Conservation (phyloP, 345 rosid species). For the Brassica juncea region DNA sequence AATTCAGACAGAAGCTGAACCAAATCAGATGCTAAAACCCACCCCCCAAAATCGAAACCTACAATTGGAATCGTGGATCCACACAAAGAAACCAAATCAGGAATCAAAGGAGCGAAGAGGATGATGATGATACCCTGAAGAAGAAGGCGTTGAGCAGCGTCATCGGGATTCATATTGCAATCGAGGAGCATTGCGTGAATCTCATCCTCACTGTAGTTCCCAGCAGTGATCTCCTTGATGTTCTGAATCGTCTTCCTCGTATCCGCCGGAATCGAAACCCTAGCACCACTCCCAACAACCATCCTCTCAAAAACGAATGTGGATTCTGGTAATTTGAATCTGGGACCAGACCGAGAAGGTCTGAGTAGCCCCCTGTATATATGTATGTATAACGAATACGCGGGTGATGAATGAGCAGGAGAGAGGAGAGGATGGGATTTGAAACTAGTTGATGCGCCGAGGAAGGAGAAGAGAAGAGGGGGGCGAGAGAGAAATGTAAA, state of each 20-base stretch:
- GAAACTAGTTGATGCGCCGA: conserved; percentile 1
- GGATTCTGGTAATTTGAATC: conserved; percentile 20
- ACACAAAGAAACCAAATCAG: conserved; percentile 6
- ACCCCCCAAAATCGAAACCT: conserved; percentile 27
- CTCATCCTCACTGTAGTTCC: conserved; percentile 85
- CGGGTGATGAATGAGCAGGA: conserved; percentile 23
- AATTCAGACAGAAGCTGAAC: neutral
- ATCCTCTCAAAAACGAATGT: conserved; percentile 46
- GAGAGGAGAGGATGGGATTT: conserved; percentile 20
- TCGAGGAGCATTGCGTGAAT: conserved; percentile 89
- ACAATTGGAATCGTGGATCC: conserved; percentile 31
- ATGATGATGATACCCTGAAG: conserved; percentile 50
- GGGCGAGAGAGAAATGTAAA: conserved; percentile 5
- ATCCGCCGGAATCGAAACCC: conserved; percentile 67
- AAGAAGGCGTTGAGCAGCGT: conserved; percentile 74
- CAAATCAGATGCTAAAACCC: conserved; percentile 40
- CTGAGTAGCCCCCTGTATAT: neutral
- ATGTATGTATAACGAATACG: neutral
- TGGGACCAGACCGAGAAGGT: conserved; percentile 16
- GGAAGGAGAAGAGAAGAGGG: neutral
- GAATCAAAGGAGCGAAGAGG: neutral
- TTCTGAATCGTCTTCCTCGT: conserved; percentile 67
- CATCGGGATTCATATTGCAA: conserved; percentile 93
- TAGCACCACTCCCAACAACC: conserved; percentile 68
- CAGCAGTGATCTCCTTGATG: conserved; percentile 73